A percentile compares a stretch with the other conserved stretches of the same genome.
Evolutionary conservation across 495 filamentous ascomycete species (phyloP).

Genomic region (Hyaloscypha finlandica): DNA sequence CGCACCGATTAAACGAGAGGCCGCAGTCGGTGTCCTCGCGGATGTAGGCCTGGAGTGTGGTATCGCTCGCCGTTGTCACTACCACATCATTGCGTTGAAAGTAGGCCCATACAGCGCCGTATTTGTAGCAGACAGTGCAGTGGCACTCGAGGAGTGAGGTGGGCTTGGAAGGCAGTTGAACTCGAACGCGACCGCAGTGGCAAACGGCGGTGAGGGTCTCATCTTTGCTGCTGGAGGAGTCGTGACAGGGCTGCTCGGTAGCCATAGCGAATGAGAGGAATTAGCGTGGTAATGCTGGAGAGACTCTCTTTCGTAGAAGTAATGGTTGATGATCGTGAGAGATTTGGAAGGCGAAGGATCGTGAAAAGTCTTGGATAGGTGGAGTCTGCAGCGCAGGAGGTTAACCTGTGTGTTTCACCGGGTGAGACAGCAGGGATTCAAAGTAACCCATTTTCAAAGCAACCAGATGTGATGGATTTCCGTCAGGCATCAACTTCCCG

Average conservation of each 20-base stretch:
- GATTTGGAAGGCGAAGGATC: too few relatives aligned
- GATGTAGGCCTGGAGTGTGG: constrained; percentile 12
- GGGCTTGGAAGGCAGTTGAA: constrained; percentile 17
- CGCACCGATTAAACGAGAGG: constrained; percentile 24
- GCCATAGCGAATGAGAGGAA: neutral
- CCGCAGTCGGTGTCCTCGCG: constrained; percentile 13
- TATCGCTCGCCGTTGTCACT: constrained; percentile 3
- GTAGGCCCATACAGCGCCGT: constrained; percentile 28
- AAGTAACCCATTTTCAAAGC: too few relatives aligned
- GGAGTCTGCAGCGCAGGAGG: too few relatives aligned
- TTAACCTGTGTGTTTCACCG: too few relatives aligned
- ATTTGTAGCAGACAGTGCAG: constrained; percentile 28
- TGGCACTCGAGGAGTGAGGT: constrained; percentile 20
- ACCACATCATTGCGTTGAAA: constrained; percentile 16
- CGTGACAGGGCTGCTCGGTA: neutral
- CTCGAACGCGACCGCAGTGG: constrained; percentile 22
- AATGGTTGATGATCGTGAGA: neutral
- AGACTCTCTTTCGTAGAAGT: neutral
- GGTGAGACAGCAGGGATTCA: too few relatives aligned
- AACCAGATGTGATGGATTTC: too few relatives aligned
- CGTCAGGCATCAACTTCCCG: too few relatives aligned
- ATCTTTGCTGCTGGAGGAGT: neutral
- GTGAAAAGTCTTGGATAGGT: too few relatives aligned
- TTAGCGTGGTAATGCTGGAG: neutral
- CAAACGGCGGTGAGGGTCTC: constrained; percentile 13